These are phyloP conservation scores for Zygosaccharomyces kombuchaensis DNA, from an alignment of 805 yeast species.

Conservation along the genomic window DNA sequence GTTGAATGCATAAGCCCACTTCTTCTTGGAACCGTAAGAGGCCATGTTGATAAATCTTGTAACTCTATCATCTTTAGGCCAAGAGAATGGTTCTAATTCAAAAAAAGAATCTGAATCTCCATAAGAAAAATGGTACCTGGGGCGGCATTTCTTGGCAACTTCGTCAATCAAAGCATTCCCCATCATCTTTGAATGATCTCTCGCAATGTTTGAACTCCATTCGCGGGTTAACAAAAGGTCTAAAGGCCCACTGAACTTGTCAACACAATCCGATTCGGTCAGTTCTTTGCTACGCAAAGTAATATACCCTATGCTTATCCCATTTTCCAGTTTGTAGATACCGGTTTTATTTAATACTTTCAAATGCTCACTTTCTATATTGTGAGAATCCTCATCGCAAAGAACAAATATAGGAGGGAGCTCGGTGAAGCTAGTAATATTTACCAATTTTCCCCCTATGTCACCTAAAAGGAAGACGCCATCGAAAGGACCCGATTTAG, in stretches of 20 bases:
- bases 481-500: conserved; percentile 65
- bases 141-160: conserved; percentile 43
- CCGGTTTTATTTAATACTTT: conserved; percentile 37
- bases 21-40: conserved; percentile 47
- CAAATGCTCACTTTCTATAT: conserved; percentile 21
- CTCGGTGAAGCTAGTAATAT: conserved; percentile 17
- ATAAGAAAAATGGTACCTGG: conserved; percentile 62
- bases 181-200: conserved; percentile 41
- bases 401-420: conserved; percentile 14
- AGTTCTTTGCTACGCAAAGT: conserved; percentile 29
- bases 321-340: conserved; percentile 39
- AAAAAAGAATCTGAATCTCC: conserved; percentile 41
- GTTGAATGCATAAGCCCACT: conserved; percentile 77
- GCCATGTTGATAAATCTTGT: conserved; percentile 68
- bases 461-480: conserved; percentile 52
- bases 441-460: conserved; percentile 13
- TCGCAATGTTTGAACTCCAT: conserved; percentile 57
- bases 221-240: conserved; percentile 57
- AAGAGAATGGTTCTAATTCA: conserved; percentile 55
- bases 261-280: conserved; percentile 22
- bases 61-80: conserved; percentile 43
- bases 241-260: conserved; percentile 22
- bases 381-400: neutral
- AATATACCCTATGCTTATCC: conserved; percentile 46
- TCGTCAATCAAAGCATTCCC: conserved; percentile 47